phyloP scores from a whole-genome alignment of 768 basidiomycete genomes.

The Tricholoma hemisulphureum region DNA sequence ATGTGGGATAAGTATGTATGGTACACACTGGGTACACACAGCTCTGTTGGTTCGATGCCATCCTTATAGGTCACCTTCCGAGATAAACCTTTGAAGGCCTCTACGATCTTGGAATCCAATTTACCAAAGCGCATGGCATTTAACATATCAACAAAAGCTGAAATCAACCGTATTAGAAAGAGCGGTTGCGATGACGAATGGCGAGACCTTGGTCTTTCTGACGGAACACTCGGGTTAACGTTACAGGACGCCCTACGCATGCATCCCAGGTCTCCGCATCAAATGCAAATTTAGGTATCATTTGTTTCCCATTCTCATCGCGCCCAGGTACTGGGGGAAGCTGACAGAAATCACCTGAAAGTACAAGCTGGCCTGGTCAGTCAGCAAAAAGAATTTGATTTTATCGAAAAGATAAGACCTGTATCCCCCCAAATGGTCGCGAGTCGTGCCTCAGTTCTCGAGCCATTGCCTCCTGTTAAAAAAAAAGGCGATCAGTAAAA shows the following conservation, averaged over 20 bases:
- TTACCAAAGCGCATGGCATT: constrained; percentile 83
- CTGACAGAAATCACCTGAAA: constrained; percentile 91
- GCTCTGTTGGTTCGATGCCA: constrained; percentile 76
- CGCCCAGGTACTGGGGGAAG: constrained; percentile 74
- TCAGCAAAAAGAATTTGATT: neutral
- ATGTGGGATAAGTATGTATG: neutral
- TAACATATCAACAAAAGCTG: constrained; percentile 79
- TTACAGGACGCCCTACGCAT: constrained; percentile 57
- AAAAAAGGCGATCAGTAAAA: constrained; percentile 26
- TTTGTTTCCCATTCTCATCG: constrained; percentile 45
- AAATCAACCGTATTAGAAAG: neutral
- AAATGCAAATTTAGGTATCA: constrained; percentile 68
- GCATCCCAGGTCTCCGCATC: constrained; percentile 72
- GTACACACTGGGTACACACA: constrained; percentile 42
- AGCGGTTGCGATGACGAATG: neutral
- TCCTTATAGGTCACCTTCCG: constrained; percentile 64
- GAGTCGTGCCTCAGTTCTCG: constrained; percentile 49
- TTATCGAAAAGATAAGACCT: constrained; percentile 41
- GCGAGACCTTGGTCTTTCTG: constrained; percentile 75
- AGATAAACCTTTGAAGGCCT: constrained; percentile 54
- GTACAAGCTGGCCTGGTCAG: constrained; percentile 54
- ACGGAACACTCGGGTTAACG: constrained; percentile 76
- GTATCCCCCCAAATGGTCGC: constrained; percentile 82
- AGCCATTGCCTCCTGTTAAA: constrained; percentile 59
- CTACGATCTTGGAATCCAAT: constrained; percentile 42